Evolutionary conservation across 2,329 filamentous ascomycete species (phyloP).

Genomic region (Dothistroma pini): DNA sequence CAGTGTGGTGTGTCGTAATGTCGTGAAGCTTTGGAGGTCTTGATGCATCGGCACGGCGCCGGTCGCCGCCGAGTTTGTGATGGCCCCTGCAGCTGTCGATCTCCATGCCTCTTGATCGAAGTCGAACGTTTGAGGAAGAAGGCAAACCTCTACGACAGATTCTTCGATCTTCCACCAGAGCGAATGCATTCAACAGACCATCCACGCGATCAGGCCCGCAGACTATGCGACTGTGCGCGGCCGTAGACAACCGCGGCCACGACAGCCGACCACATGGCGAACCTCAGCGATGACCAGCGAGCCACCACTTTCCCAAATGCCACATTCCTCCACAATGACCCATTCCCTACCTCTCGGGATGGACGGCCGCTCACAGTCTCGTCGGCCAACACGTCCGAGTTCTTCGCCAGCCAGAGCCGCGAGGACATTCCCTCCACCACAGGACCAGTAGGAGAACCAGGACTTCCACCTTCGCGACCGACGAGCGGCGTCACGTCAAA

Average conservation of each 20-base stretch:
- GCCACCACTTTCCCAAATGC: constrained; percentile 19
- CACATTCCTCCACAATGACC: constrained; percentile 29
- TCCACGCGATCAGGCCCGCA: not conserved
- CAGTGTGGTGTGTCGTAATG: not conserved
- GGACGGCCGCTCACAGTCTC: constrained; percentile 11
- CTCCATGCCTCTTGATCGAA: not conserved
- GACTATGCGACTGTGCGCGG: constrained; percentile 6
- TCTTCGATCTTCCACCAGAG: too few relatives aligned
- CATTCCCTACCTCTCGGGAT: constrained; percentile 10
- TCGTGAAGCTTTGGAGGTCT: not conserved
- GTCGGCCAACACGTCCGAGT: constrained; percentile 24
- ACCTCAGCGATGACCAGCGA: not conserved
- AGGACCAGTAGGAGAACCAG: constrained; percentile 47
- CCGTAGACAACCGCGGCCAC: constrained; percentile 3
- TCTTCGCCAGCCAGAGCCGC: constrained; percentile 14
- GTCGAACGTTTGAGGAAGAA: not conserved
- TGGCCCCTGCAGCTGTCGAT: not conserved
- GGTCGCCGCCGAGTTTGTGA: not conserved
- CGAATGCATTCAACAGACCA: not conserved
- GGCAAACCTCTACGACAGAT: not conserved
- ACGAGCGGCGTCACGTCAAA: constrained; percentile 6
- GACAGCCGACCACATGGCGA: not conserved
- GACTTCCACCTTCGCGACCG: constrained; percentile 47
- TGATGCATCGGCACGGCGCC: not conserved
- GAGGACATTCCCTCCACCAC: constrained; percentile 36